Evolutionary conservation across 2,329 filamentous ascomycete species (phyloP), one percentile per base, ranked within the genome.

Genomic region (Chrysoporthe cubensis): DNA sequence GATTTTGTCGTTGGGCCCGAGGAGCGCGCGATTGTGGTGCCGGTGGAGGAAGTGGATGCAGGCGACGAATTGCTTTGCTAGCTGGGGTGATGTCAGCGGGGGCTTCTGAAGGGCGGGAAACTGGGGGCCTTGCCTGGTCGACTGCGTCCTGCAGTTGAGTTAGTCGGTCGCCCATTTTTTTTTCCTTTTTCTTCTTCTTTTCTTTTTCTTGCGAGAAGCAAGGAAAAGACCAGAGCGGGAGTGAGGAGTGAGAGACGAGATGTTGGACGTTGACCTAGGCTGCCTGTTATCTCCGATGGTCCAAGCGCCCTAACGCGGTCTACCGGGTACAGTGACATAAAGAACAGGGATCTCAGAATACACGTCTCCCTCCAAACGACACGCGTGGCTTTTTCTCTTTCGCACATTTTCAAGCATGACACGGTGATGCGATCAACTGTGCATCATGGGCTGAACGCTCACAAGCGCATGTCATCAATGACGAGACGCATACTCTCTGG

Each of bases 71-170:
- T 91, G 89, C 71, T 88, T 87, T 21, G 87, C 87, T 44, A 91
- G 85, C 89, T 91, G 69, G 50, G 62, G 61, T 32, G 46, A 48
- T 26, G 37, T 65, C 46, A 68, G 62, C 42, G 42, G 34, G 40
- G 60, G 2, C 4, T 57, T 44, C 11, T 16, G 44, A 60, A 14
- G n/a, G 14, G 5, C n/a, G 16, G 14, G n/a, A 26, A n/a, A 26
- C 57, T 8, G 66, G 59, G 14, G 59, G 2, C 2, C 79, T 44
- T 81, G 92, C 92, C 85, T 94, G 89, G 75, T 96, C 92, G 69
- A 95, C 87, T 78, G 91, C 90, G 81, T 96, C 92, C 79, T 96
- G 93, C 67, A 96, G 84, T 78, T 96, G 92, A 1, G 93, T 95
- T 67, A 96, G 84, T 70, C 90, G 85, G 76, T 96, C 93, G 40